Evolutionary conservation across 2,329 filamentous ascomycete genomes (phyloP).

Genomic region (Aspergillus hiratsukae): DNA sequence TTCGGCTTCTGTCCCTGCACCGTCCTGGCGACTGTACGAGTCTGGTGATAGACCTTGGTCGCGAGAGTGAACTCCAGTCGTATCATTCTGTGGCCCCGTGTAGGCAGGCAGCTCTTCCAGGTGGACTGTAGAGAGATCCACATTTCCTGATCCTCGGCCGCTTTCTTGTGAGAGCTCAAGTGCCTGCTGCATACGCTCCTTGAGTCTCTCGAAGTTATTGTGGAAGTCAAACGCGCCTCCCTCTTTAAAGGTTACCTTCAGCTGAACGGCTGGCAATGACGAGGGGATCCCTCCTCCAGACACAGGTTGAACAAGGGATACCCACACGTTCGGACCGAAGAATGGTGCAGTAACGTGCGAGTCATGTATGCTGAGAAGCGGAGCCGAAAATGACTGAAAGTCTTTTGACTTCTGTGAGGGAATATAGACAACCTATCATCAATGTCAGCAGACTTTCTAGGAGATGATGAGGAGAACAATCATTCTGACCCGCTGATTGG

Average conservation of each 20-base stretch:
- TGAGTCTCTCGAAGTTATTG: conserved; percentile 73
- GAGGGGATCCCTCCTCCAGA: conserved; percentile 76
- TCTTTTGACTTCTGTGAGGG: conserved; percentile 62
- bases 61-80: conserved; percentile 2
- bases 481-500: conserved; percentile 70
- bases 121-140: conserved; percentile 62
- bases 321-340: conserved; percentile 91
- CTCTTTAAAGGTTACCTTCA: conserved; percentile 88
- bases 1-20: conserved; percentile 33
- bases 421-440: conserved; percentile 74
- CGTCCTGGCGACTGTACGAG: conserved; percentile 17
- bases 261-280: conserved; percentile 66
- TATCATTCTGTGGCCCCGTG: conserved; percentile 54
- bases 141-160: conserved; percentile 41
- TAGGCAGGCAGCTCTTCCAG: conserved; percentile 87
- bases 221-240: conserved; percentile 94
- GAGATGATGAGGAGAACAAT: conserved; percentile 10
- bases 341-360: conserved; percentile 82
- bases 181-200: conserved; percentile 76
- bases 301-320: conserved; percentile 72
- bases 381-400: conserved; percentile 83
- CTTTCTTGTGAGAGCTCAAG: conserved; percentile 52
- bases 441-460: conserved; percentile 7
- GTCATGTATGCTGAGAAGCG: conserved; percentile 82
- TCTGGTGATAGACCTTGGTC: conserved; percentile 7